These are phyloP conservation scores for Moesziomyces sp. DNA, from an alignment of 1,284 basidiomycete genomes.

Conservation along the genomic window DNA sequence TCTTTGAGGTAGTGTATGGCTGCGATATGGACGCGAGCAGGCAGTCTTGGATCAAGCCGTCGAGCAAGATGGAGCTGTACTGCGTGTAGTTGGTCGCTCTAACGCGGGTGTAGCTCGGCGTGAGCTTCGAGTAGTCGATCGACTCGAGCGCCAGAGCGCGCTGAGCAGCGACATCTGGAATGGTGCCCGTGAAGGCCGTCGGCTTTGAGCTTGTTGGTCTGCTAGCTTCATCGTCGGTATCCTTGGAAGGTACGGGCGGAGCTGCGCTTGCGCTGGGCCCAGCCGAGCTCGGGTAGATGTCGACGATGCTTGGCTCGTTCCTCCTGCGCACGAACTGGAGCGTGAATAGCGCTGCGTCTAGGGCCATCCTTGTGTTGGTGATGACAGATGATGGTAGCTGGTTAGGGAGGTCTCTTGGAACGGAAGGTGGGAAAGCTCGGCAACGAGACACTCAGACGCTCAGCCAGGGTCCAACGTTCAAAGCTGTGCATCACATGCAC, in stretches of 20 bases:
- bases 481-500: conserved; percentile 3
- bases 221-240: neutral
- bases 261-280: neutral
- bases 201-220: conserved; percentile 10
- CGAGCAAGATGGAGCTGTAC: conserved; percentile 48
- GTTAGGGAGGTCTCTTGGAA: neutral
- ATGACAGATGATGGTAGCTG: neutral
- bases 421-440: neutral
- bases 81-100: conserved; percentile 37
- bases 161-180: conserved; percentile 32
- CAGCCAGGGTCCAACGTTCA: conserved; percentile 16
- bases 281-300: conserved; percentile 30
- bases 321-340: conserved; percentile 42
- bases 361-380: conserved; percentile 19
- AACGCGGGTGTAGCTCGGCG: conserved; percentile 46
- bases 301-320: conserved; percentile 45
- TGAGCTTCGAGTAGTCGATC: conserved; percentile 30
- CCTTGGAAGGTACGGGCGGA: conserved; percentile 33
- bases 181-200: conserved; percentile 32
- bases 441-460: neutral
- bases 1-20: conserved; percentile 70
- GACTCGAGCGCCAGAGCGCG: conserved; percentile 26
- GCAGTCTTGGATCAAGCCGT: conserved; percentile 36
- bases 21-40: conserved; percentile 35
- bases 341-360: conserved; percentile 52